Conservation (phyloP, 1,284 basidiomycete species). For the Mycosarcoma mackinlayi region DNA sequence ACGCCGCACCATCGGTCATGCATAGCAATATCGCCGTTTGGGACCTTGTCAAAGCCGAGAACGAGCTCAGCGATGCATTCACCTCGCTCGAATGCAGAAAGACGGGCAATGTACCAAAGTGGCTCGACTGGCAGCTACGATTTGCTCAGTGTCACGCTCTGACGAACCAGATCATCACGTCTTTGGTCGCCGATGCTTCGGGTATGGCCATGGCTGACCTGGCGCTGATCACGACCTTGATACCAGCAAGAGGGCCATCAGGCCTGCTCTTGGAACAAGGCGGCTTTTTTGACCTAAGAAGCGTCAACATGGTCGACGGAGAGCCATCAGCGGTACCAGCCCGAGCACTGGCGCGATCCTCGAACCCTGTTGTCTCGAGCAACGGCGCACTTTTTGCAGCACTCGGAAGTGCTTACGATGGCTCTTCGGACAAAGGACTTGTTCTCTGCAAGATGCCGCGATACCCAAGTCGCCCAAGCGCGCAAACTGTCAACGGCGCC, state of each 20-base stretch:
- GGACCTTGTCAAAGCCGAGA: conserved; percentile 28
- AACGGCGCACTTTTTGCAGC: conserved; percentile 38
- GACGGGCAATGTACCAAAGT: conserved; percentile 28
- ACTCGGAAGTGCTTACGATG: not conserved
- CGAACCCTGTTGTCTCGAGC: conserved; percentile 25
- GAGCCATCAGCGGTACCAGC: conserved; percentile 8
- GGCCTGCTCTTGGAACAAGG: conserved; percentile 27
- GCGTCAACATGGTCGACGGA: not conserved
- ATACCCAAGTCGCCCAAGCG: not conserved
- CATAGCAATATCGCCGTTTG: conserved; percentile 35
- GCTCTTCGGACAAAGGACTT: conserved; percentile 7
- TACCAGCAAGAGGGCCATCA: conserved; percentile 1
- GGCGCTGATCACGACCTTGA: conserved; percentile 18
- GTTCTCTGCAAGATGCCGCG: conserved; percentile 34
- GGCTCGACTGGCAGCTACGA: conserved; percentile 38
- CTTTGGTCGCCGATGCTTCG: conserved; percentile 16
- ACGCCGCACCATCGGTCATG: not conserved
- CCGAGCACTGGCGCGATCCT: conserved; percentile 25
- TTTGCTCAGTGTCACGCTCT: conserved; percentile 19
- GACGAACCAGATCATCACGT: conserved; percentile 26
- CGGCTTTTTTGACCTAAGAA: conserved; percentile 22
- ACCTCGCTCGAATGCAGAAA: conserved; percentile 46
- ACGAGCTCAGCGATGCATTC: conserved; percentile 47
- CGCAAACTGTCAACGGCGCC: not conserved
- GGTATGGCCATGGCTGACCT: conserved; percentile 14